These are phyloP conservation scores for Ceratopteris richardii DNA, from an alignment of 75 land plant species.

Conservation along the genomic window DNA sequence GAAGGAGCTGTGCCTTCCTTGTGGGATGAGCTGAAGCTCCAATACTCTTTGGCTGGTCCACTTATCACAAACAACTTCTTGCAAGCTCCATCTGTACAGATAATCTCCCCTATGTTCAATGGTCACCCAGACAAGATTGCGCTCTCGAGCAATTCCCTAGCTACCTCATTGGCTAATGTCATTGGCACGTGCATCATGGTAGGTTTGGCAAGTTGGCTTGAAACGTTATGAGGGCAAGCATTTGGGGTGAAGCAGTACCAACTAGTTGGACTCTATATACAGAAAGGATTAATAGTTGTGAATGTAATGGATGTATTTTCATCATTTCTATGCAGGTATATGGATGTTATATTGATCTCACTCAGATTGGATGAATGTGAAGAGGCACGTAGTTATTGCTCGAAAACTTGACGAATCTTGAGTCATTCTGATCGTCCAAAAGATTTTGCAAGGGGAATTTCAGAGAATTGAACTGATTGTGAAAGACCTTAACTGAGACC, in stretches of 20 bases:
- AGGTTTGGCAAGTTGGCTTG: conserved; percentile 76
- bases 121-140: conserved; percentile 69
- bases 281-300: conserved; percentile 56
- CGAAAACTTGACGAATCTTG: too few relatives aligned
- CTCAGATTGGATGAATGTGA: conserved; percentile 18
- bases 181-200: conserved; percentile 53
- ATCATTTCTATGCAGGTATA: conserved; percentile 16
- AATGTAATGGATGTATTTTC: conserved; percentile 26
- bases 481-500: too few relatives aligned
- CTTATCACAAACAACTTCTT: conserved; percentile 15
- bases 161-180: too few relatives aligned
- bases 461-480: too few relatives aligned
- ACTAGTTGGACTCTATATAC: conserved; percentile 63
- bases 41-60: conserved; percentile 12
- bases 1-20: too few relatives aligned
- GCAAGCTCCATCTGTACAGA: conserved; percentile 2
- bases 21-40: conserved; percentile 11
- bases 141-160: conserved; percentile 58
- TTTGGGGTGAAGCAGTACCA: conserved; percentile 45
- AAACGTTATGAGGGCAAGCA: too few relatives aligned
- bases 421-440: too few relatives aligned
- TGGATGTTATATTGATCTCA: conserved; percentile 14
- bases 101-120: conserved; percentile 57
- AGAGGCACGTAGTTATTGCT: conserved; percentile 31
- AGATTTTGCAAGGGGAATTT: too few relatives aligned